Percentiles rank a stretch among this genome's conserved stretches.
Conservation (phyloP, 768 basidiomycete species). For the Trametopsis cervina region DNA sequence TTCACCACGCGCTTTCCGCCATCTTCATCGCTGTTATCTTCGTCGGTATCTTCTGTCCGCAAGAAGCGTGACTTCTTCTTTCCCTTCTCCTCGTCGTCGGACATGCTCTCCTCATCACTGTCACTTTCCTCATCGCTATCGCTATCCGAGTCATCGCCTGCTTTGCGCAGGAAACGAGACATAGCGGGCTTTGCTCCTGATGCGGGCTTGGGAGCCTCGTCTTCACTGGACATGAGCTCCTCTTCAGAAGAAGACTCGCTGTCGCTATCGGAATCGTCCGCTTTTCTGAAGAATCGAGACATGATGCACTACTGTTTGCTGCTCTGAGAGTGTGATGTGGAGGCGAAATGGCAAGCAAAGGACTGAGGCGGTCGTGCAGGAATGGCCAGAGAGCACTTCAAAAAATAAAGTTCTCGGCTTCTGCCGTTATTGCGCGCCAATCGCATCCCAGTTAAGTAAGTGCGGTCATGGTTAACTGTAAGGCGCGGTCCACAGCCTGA, state of each 20-base stretch:
- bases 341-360: no score
- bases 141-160: conserved; percentile 47
- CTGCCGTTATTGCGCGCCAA: conserved; percentile 1
- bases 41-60: conserved; percentile 40
- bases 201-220: conserved; percentile 50
- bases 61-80: conserved; percentile 38
- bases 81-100: conserved; percentile 30
- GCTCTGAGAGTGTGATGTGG: no score
- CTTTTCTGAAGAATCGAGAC: conserved; percentile 88
- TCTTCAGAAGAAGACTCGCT: conserved; percentile 64
- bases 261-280: conserved; percentile 77
- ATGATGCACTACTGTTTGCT: conserved; percentile 35
- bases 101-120: conserved; percentile 44
- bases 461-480: no score
- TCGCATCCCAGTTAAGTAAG: no score
- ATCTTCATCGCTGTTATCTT: conserved; percentile 46
- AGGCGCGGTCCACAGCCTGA: no score
- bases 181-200: conserved; percentile 50
- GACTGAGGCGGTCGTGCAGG: no score
- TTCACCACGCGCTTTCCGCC: conserved; percentile 67
- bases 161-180: conserved; percentile 71
- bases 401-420: conserved; percentile 13
- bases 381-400: no score
- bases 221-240: conserved; percentile 65
- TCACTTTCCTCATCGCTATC: conserved; percentile 38